A percentile compares a stretch with the other conserved stretches of the same genome.
These are phyloP conservation scores for Ascochyta viciae-villosae DNA, from an alignment of 2,329 filamentous ascomycete genomes.

Conservation along the genomic window DNA sequence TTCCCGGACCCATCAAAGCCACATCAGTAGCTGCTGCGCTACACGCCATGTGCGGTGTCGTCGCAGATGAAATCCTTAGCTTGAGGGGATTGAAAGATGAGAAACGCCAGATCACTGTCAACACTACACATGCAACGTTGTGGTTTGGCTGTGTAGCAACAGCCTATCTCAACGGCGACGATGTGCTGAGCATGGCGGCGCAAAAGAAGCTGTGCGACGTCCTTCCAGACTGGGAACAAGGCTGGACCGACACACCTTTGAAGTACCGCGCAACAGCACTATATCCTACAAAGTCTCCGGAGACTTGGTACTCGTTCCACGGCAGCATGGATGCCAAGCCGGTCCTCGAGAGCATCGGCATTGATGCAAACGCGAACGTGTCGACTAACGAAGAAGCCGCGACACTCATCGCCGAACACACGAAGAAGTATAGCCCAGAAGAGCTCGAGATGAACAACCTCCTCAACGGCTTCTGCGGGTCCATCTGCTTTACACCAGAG, in stretches of 20 bases:
- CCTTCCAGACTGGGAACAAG: constrained; percentile 51
- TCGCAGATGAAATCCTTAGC: constrained; percentile 51
- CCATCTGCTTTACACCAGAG: constrained; percentile 54
- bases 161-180: constrained; percentile 49
- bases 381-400: constrained; percentile 30
- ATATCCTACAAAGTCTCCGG: constrained; percentile 56
- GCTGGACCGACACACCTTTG: constrained; percentile 47
- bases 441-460: constrained; percentile 29
- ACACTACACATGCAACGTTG: constrained; percentile 57
- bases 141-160: constrained; percentile 54
- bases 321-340: constrained; percentile 56
- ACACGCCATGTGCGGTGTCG: constrained; percentile 54
- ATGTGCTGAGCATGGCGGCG: constrained; percentile 28
- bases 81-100: constrained; percentile 27
- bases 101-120: constrained; percentile 47
- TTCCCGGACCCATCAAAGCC: constrained; percentile 55
- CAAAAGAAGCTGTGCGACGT: constrained; percentile 38
- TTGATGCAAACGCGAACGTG: constrained; percentile 42
- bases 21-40: constrained; percentile 52
- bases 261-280: constrained; percentile 44
- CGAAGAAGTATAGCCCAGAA: constrained; percentile 44
- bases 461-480: constrained; percentile 42
- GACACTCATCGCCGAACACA: constrained; percentile 26
- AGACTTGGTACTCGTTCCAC: constrained; percentile 60
- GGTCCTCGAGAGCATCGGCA: constrained; percentile 56